Percentiles rank a stretch among this genome's conserved stretches.
These are phyloP conservation scores for Mycena floridula DNA, from an alignment of 768 basidiomycete genomes.

Conservation along the genomic window DNA sequence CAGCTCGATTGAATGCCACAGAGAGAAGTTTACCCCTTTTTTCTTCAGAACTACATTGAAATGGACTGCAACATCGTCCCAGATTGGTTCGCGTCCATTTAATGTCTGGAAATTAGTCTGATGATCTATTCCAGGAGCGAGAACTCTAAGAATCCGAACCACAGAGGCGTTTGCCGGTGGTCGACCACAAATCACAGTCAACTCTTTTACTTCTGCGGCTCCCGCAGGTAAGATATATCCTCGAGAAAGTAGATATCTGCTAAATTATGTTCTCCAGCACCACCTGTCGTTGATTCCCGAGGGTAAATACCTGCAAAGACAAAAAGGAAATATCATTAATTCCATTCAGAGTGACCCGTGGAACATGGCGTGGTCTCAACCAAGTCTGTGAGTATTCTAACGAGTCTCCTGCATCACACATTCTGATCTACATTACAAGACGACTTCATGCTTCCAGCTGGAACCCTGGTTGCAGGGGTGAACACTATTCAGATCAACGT, in stretches of 20 bases:
- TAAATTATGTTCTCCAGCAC: background rate
- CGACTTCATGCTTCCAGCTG: constrained; percentile 21
- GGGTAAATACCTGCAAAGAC: too few species aligned
- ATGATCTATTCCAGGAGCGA: too few species aligned
- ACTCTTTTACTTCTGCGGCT: constrained; percentile 22
- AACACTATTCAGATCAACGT: constrained; percentile 27
- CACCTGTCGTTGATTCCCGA: background rate
- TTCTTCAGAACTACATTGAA: too few species aligned
- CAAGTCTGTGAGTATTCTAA: constrained; percentile 11
- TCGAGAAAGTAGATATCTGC: constrained; percentile 21
- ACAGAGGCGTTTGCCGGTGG: constrained; percentile 31
- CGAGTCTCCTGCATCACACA: background rate
- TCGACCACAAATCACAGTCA: constrained; percentile 25
- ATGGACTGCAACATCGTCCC: constrained; percentile 22
- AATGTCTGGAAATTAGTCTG: too few species aligned
- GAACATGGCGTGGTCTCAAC: constrained; percentile 31
- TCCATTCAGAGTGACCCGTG: constrained; percentile 31
- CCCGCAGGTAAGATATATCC: constrained; percentile 25
- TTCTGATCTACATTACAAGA: constrained; percentile 13
- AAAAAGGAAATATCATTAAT: too few species aligned
- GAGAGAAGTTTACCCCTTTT: too few species aligned
- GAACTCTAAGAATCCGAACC: constrained; percentile 29
- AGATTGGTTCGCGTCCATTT: constrained; percentile 22
- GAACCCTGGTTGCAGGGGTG: constrained; percentile 9
- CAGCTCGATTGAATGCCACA: too few species aligned